Conservation (phyloP, 495 filamentous ascomycete genomes). For the Penicillium cinerascens region DNA sequence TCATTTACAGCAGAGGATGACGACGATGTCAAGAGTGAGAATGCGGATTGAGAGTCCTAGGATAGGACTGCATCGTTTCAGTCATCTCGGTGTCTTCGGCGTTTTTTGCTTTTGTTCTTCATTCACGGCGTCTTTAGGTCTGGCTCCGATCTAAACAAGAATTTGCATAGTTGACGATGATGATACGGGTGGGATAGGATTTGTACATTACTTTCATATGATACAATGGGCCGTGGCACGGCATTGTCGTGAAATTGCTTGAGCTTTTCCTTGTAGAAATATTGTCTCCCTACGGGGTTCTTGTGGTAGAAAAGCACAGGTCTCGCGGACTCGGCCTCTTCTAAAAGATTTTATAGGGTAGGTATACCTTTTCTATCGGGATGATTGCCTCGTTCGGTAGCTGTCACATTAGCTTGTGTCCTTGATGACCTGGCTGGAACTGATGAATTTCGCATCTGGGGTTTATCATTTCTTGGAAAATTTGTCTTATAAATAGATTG, state of each 20-base stretch:
- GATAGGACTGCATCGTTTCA: constrained; percentile 3
- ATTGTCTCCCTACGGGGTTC: too few relatives aligned
- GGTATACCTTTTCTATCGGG: too few relatives aligned
- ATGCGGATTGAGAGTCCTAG: constrained; percentile 15
- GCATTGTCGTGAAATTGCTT: constrained; percentile 5
- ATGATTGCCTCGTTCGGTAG: too few relatives aligned
- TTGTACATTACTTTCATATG: constrained; percentile 32
- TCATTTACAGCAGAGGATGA: constrained; percentile 32
- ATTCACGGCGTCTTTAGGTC: constrained; percentile 23
- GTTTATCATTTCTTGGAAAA: too few relatives aligned
- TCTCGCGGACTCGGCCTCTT: too few relatives aligned
- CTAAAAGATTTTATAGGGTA: too few relatives aligned
- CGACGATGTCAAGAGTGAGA: constrained; percentile 29
- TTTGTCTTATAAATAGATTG: too few relatives aligned
- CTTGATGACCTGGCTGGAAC: too few relatives aligned
- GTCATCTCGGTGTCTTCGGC: constrained; percentile 16
- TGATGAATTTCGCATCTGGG: too few relatives aligned
- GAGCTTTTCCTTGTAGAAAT: background rate
- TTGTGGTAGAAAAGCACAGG: too few relatives aligned
- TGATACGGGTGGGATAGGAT: constrained; percentile 15
- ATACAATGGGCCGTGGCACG: constrained; percentile 14
- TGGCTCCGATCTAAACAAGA: constrained; percentile 15
- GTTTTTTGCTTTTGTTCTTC: constrained; percentile 1
- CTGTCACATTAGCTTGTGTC: too few relatives aligned
- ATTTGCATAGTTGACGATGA: constrained; percentile 35